phyloP scores from a whole-genome alignment of 2,329 filamentous ascomycete species.

The Incumbomyces lentus region DNA sequence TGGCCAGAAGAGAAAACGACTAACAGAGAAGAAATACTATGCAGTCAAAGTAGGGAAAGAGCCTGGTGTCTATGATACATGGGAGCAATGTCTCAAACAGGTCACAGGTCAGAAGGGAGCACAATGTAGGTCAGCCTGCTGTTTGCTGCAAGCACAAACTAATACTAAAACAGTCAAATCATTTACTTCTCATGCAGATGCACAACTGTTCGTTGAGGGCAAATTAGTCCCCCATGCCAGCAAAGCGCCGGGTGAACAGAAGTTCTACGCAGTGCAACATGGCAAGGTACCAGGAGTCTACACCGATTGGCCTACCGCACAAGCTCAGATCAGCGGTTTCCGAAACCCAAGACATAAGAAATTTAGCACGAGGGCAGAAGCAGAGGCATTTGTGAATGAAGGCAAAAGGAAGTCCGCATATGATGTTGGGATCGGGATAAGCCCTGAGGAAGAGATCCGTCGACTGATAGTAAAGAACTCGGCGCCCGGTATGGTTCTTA shows the following conservation, averaged over 20 bases:
- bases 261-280: slow-evolving; percentile 50
- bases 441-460: slow-evolving; percentile 18
- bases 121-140: slow-evolving; percentile 46
- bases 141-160: background rate
- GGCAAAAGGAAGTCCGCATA: slow-evolving; percentile 21
- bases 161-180: slow-evolving; percentile 57
- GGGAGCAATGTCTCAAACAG: slow-evolving; percentile 52
- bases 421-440: slow-evolving; percentile 8
- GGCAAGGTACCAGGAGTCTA: slow-evolving; percentile 53
- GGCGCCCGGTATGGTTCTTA: slow-evolving; percentile 29
- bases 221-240: slow-evolving; percentile 34
- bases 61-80: slow-evolving; percentile 54
- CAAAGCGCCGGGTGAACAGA: slow-evolving; percentile 27
- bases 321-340: slow-evolving; percentile 63
- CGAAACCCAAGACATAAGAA: slow-evolving; percentile 59
- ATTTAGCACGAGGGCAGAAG: slow-evolving; percentile 59
- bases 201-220: slow-evolving; percentile 65
- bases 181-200: slow-evolving; percentile 62
- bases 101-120: slow-evolving; percentile 56
- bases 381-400: slow-evolving; percentile 61
- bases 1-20: slow-evolving; percentile 44
- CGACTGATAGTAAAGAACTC: slow-evolving; percentile 21
- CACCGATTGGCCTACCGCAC: slow-evolving; percentile 57
- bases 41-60: slow-evolving; percentile 50
- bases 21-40: slow-evolving; percentile 47